A percentile compares a stretch with the other conserved stretches of the same genome.
phyloP scores from a whole-genome alignment of 257 asterid genomes.

The Capsicum rhomboideum region DNA sequence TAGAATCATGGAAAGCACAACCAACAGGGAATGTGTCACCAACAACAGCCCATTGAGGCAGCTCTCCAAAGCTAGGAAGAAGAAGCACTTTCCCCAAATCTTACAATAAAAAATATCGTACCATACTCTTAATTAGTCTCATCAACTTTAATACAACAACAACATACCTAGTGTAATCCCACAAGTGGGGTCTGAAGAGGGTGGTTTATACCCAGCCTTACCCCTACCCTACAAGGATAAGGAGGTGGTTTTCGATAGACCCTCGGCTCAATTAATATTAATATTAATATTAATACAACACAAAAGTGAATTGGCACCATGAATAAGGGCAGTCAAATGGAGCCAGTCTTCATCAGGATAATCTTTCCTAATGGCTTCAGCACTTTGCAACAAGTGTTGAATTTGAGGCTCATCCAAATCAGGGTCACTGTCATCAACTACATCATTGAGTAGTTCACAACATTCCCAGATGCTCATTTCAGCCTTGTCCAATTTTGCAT shows the following conservation, averaged over 20 bases:
- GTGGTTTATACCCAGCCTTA: neutral
- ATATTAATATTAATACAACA: neutral
- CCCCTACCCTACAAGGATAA: neutral
- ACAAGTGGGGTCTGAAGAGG: neutral
- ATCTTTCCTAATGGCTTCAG: slow-evolving; percentile 83
- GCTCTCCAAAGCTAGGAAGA: slow-evolving; percentile 67
- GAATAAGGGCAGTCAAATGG: slow-evolving; percentile 80
- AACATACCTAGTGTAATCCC: neutral
- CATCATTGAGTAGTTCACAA: slow-evolving; percentile 68
- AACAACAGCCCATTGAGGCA: slow-evolving; percentile 98
- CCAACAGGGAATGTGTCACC: slow-evolving; percentile 94
- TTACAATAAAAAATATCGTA: neutral
- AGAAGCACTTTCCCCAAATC: slow-evolving; percentile 89
- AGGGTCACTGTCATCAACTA: slow-evolving; percentile 24
- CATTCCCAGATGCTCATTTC: slow-evolving; percentile 98
- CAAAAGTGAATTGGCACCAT: slow-evolving; percentile 31
- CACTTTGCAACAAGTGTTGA: slow-evolving; percentile 81
- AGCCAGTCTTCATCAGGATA: slow-evolving; percentile 86
- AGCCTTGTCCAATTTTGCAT: slow-evolving; percentile 45
- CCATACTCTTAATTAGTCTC: neutral
- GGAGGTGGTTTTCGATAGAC: neutral
- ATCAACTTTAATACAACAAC: neutral
- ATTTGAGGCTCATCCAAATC: slow-evolving; percentile 93
- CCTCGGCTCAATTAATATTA: neutral
- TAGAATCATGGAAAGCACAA: slow-evolving; percentile 70